Conservation (phyloP, 2,329 filamentous ascomycete species). For the Cytospora mali region DNA sequence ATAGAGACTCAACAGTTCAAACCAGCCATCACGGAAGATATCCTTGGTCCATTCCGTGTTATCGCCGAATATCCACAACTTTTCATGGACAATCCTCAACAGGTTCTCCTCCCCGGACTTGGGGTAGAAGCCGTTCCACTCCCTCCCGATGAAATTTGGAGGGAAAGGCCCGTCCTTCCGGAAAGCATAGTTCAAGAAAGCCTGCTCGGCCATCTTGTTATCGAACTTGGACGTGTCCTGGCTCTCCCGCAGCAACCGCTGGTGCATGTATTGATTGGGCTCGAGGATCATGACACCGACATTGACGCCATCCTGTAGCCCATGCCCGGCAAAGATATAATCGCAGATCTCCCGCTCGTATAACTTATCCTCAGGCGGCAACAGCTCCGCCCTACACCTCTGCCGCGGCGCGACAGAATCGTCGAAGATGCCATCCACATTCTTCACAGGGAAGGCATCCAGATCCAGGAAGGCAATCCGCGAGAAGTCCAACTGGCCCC, state of each 20-base stretch:
- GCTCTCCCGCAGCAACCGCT: conserved; percentile 23
- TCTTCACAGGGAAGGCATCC: conserved; percentile 24
- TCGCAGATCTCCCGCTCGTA: conserved; percentile 23
- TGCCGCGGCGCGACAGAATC: conserved; percentile 17
- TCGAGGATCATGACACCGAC: conserved; percentile 25
- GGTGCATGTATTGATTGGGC: conserved; percentile 26
- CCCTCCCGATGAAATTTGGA: conserved; percentile 7
- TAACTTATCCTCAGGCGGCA: conserved; percentile 16
- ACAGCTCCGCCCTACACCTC: conserved; percentile 18
- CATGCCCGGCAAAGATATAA: conserved; percentile 23
- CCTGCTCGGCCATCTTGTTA: conserved; percentile 28
- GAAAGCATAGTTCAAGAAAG: conserved; percentile 25
- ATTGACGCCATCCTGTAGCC: conserved; percentile 17
- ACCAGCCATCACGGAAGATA: conserved; percentile 22
- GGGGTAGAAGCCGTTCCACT: conserved; percentile 26
- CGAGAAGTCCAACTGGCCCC: conserved; percentile 22
- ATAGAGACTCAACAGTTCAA: conserved; percentile 21
- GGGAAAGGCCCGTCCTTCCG: conserved; percentile 15
- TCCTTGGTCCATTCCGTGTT: conserved; percentile 18
- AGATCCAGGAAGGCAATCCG: conserved; percentile 25
- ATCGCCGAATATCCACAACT: conserved; percentile 23
- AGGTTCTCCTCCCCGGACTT: conserved; percentile 14
- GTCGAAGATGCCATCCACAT: conserved; percentile 22
- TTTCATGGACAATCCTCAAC: conserved; percentile 24
- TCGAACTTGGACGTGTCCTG: conserved; percentile 26